Percentiles rank a stretch among this genome's conserved stretches.
These are phyloP conservation scores for Verticillium dahliae DNA, from an alignment of 2,329 filamentous ascomycete species.

Conservation along the genomic window DNA sequence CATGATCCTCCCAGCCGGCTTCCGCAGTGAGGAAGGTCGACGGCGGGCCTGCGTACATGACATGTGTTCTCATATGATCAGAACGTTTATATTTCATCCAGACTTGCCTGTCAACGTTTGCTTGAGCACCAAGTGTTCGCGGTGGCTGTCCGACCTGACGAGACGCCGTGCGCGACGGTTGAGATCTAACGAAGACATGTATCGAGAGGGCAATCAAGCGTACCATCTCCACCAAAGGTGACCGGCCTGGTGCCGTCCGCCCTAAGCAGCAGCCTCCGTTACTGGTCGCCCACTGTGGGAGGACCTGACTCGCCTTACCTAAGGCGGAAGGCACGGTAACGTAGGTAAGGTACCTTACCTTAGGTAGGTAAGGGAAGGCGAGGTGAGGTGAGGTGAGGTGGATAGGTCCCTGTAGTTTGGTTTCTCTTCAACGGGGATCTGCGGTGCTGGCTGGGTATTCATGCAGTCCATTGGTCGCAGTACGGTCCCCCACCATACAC, in stretches of 20 bases:
- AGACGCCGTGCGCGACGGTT: background rate
- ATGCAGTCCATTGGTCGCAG: constrained; percentile 8
- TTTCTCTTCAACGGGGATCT: constrained; percentile 2
- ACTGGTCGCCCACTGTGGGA: background rate
- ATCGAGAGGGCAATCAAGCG: background rate
- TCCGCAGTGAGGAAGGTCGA: background rate
- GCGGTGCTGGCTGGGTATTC: constrained; percentile 4
- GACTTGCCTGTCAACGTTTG: too few species aligned
- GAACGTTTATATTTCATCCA: too few species aligned
- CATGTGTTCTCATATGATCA: too few species aligned
- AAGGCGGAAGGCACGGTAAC: too few species aligned
- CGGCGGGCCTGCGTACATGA: background rate
- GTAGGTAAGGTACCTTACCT: too few species aligned
- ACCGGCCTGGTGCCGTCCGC: background rate
- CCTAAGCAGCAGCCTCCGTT: constrained; percentile 1
- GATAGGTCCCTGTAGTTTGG: background rate
- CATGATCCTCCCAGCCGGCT: background rate
- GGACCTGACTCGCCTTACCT: too few species aligned
- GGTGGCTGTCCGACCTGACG: too few species aligned
- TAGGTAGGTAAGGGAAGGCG: too few species aligned
- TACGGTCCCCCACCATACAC: constrained; percentile 5
- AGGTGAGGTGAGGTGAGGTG: too few species aligned
- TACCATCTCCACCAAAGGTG: background rate
- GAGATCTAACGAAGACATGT: background rate
- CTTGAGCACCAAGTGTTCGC: too few species aligned